Evolutionary conservation across 164 flowering plant species (phyloP), one percentile per base, ranked within the genome.

Genomic region (Houttuynia cordata): DNA sequence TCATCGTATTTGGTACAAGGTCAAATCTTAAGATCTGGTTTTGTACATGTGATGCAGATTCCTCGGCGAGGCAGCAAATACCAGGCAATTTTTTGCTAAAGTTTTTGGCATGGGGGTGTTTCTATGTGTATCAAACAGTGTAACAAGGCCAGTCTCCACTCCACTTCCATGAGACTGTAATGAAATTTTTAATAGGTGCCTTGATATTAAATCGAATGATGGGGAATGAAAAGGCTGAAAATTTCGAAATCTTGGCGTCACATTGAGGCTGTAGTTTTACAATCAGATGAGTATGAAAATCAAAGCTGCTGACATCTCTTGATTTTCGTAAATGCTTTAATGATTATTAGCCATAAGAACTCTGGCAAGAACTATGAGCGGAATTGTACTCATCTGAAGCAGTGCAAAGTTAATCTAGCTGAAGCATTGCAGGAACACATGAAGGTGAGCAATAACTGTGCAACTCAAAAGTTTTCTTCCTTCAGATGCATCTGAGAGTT

Each of bases 31-130:
- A 51, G 6, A 51, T 51, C 53, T 7, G 53, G 20, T 51, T 58
- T 24, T 61, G 1, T 49, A 20, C 18, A n/a, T n/a, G 39, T 22
- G 24, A 17, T 66, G 75, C 83, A 83, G 88, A 80, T 57, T 51
- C 60, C 63, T 79, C 83, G 62, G 58, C 72, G 39, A 68, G 58
- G 19, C 56, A 49, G 59, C 64, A 70, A 61, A 50, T 64, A 41
- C 50, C 67, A 22, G 62, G 25, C 58, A 61, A 41, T 53, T 8
- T 66, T 45, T 1, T 58, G 59, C 64, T 69, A 67, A 70, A 74
- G 37, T 71, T 71, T 49, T 59, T 79, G 68, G 58, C 62, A 42
- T 77, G 56, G 37, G 53, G 67, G 56, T 75, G 69, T 56, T 56
- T 68, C n/a, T 53, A 30, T 66, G 67, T 75, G 62, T 70, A 42